phyloP scores from a whole-genome alignment of 2,329 filamentous ascomycete species.

The Colletotrichum acutatum region DNA sequence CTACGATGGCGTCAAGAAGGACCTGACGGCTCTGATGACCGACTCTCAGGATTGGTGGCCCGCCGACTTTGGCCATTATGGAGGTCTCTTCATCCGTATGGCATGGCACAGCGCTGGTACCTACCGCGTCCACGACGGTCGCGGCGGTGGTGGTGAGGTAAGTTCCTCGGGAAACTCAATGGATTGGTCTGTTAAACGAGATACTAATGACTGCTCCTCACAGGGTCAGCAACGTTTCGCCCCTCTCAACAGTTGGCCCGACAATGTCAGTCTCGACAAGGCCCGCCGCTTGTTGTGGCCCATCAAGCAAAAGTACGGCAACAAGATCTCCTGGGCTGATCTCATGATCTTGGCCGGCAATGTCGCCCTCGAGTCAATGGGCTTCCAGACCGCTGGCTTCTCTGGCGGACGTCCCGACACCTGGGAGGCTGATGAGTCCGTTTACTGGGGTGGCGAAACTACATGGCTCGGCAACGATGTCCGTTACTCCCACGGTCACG shows the following conservation, averaged over 20 bases:
- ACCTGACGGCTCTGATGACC: constrained; percentile 77
- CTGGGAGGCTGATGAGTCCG: constrained; percentile 79
- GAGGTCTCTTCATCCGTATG: constrained; percentile 82
- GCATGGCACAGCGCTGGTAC: constrained; percentile 84
- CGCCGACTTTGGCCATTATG: constrained; percentile 84
- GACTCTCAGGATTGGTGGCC: constrained; percentile 86
- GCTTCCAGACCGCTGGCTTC: constrained; percentile 78
- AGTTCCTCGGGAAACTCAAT: not conserved
- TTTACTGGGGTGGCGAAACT: constrained; percentile 81
- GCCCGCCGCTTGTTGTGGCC: constrained; percentile 79
- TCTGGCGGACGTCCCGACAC: constrained; percentile 77
- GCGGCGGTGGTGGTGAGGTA: constrained; percentile 74
- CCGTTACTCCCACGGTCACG: constrained; percentile 64
- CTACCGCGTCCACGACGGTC: constrained; percentile 79
- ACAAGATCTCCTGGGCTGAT: constrained; percentile 85
- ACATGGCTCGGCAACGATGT: constrained; percentile 81
- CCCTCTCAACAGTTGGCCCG: constrained; percentile 84
- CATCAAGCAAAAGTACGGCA: constrained; percentile 86
- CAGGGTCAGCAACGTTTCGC: constrained; percentile 81
- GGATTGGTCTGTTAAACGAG: not conserved
- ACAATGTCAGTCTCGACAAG: constrained; percentile 84
- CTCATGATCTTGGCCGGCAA: constrained; percentile 78
- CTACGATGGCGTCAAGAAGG: constrained; percentile 78
- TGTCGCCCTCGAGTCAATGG: constrained; percentile 82
- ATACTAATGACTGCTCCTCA: not conserved